These are phyloP conservation scores for Xylaria sp. DNA, from an alignment of 2,329 filamentous ascomycete genomes.

Conservation along the genomic window DNA sequence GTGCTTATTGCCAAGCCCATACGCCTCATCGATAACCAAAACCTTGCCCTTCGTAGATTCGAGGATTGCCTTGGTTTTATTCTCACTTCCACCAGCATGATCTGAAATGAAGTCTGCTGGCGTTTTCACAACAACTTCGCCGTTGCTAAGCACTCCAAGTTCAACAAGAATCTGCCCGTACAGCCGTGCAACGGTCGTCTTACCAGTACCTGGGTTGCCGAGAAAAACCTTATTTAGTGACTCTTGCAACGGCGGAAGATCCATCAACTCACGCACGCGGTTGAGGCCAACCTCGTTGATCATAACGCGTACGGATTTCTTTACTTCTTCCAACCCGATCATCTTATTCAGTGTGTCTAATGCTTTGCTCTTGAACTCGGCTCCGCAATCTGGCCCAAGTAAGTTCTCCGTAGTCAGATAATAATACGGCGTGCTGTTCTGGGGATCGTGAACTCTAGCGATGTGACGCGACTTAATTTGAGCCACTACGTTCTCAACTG, in stretches of 20 bases:
- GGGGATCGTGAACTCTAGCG: neutral
- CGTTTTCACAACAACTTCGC: conserved; percentile 28
- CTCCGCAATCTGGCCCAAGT: conserved; percentile 2
- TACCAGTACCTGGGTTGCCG: conserved; percentile 28
- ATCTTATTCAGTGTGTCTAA: conserved; percentile 18
- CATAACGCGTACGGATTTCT: conserved; percentile 14
- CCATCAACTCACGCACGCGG: conserved; percentile 14
- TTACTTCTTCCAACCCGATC: conserved; percentile 24
- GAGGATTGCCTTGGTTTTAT: conserved; percentile 19
- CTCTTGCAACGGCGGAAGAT: conserved; percentile 3
- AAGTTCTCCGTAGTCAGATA: conserved; percentile 11
- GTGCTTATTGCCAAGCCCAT: conserved; percentile 55
- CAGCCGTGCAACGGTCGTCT: conserved; percentile 25
- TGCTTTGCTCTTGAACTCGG: conserved; percentile 11
- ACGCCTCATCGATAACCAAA: conserved; percentile 59
- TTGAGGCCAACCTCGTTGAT: conserved; percentile 7
- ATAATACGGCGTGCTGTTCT: neutral
- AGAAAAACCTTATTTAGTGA: conserved; percentile 29
- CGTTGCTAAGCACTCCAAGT: conserved; percentile 30
- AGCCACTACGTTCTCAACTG: conserved; percentile 9
- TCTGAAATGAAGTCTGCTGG: conserved; percentile 21
- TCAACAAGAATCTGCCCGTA: conserved; percentile 31
- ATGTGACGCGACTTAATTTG: conserved; percentile 4
- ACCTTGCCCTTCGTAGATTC: conserved; percentile 30
- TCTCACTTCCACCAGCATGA: conserved; percentile 19